Percentiles rank a stretch among this genome's conserved stretches.
phyloP scores from a whole-genome alignment of 169 alveolate genomes.

The Cryptosporidium canis region DNA sequence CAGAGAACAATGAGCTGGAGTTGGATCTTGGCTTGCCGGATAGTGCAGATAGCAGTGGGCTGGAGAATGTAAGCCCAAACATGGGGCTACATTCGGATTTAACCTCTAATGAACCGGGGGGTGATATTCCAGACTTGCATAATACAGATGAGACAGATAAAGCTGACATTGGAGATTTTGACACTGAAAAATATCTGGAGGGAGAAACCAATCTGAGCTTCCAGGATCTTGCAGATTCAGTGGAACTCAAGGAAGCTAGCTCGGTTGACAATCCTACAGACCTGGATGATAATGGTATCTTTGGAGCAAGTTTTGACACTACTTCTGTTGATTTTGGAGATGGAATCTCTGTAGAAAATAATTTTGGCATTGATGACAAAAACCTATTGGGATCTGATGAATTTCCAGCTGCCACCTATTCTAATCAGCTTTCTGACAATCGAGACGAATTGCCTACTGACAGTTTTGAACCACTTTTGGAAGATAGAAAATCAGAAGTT shows the following conservation, averaged over 20 bases:
- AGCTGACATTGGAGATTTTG: background rate
- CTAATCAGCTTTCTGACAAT: background rate
- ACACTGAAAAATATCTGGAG: background rate
- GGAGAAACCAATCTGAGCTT: background rate
- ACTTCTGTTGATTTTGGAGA: background rate
- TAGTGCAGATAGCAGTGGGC: too few relatives aligned
- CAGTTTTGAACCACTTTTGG: too few relatives aligned
- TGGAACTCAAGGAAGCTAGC: background rate
- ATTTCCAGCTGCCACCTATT: background rate
- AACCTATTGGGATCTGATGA: background rate
- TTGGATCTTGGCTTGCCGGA: too few relatives aligned
- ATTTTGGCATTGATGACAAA: background rate
- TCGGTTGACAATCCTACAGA: background rate
- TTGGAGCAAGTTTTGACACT: background rate
- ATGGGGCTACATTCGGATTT: too few relatives aligned
- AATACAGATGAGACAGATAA: too few relatives aligned
- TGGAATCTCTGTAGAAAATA: background rate
- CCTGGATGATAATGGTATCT: background rate
- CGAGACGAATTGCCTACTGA: background rate
- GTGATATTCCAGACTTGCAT: too few relatives aligned
- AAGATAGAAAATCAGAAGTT: background rate
- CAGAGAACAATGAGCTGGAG: too few relatives aligned
- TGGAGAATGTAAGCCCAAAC: background rate
- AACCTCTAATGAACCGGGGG: too few relatives aligned
- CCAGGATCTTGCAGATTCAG: background rate